A percentile compares a stretch with the other conserved stretches of the same genome.
These are phyloP conservation scores for Eucalyptus virginea DNA, from an alignment of 345 rosid genomes.

Conservation along the genomic window DNA sequence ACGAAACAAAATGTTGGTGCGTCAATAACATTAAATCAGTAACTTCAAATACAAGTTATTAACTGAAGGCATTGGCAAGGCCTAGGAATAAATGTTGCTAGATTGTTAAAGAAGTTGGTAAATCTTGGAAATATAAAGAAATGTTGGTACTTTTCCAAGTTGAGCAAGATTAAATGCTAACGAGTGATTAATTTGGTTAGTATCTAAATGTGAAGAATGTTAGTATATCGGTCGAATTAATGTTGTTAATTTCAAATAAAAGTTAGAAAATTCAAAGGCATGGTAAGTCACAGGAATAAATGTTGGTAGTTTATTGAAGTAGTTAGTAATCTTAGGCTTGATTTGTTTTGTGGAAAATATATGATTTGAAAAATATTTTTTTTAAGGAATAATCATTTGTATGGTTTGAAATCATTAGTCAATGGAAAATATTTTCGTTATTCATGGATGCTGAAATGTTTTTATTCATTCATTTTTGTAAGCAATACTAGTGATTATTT, in stretches of 20 bases:
- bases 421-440: not conserved
- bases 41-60: not conserved
- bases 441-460: not conserved
- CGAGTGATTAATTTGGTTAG: not conserved
- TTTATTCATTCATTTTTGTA: not conserved
- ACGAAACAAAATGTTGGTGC: not conserved
- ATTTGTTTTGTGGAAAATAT: too few relatives aligned
- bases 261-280: not conserved
- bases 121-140: not conserved
- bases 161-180: not conserved
- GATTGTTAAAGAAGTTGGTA: not conserved
- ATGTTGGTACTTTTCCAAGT: not conserved
- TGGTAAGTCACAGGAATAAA: not conserved
- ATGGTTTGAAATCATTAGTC: not conserved
- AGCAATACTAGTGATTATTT: not conserved
- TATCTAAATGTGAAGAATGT: not conserved
- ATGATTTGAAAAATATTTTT: not conserved
- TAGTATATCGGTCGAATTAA: not conserved
- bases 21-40: not conserved
- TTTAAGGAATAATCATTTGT: too few relatives aligned
- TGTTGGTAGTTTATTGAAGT: not conserved
- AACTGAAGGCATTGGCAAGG: not conserved
- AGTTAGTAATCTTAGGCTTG: not conserved
- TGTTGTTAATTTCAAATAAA: not conserved
- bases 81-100: not conserved